Base-by-base conservation (phyloP, 148 eudicot species). In the Suaeda aralocaspica region DNA sequence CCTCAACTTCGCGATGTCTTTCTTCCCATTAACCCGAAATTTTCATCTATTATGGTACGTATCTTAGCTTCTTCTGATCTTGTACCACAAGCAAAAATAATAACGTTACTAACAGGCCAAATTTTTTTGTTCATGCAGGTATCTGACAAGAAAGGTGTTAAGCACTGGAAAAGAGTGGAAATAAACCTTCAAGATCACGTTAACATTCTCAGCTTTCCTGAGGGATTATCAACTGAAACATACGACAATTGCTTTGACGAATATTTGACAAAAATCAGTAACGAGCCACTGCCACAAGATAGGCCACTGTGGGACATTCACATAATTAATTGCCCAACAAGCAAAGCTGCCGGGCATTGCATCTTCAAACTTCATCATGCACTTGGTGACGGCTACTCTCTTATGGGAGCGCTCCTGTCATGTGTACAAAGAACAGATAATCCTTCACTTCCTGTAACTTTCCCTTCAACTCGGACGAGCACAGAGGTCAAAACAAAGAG, bases 401-500 rank as follows among this genome's bases (percentile, higher is more conserved):
- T 91, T 0, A 88, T 87, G 92, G 89, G 93, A 28, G 89, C 91
- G 6, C 92, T 92, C 26, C 89, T 92, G 24, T 87, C 97, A 11
- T 87, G 88, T 70, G 34, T 87, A 11, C 79, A 84, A 62, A 69
- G 92, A 68, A 82, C 89, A 4, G 96, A 92, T 26, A 33, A 89
- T 48, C 89, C 92, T 34, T 70, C 81, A 2, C 80, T 87, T 45
- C 92, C 96, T 1, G 58, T 87, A 9, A 87, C 90, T 2, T 87
- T 92, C 53, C 97, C 91, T 2, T 24, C 55, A 1, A 26, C 72
- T 22, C 76, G 70, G 50, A 11, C 53, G 28, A 41, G 31, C 10
- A 16, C 56, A 31, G 22, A 26, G 25, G 29, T 13, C 8, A 61
- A 36, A 2, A 41, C n/a, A n/a, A 50, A 50, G 14, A 58, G 4